Evolutionary conservation across 371 early-diverging fungal species (phyloP).

Genomic region (Apophysomyces variabilis): DNA sequence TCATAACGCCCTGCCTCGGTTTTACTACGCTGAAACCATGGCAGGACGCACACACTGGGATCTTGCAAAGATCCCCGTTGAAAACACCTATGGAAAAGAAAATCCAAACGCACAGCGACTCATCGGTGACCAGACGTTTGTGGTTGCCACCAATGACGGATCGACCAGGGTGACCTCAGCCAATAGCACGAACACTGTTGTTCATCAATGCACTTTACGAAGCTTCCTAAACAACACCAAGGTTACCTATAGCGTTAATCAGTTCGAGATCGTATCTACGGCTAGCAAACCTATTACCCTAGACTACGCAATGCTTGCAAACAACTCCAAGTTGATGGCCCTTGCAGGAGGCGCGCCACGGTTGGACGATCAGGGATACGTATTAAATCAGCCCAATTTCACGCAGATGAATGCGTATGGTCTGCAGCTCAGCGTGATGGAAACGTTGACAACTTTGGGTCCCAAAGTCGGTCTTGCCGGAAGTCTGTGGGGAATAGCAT

Average conservation of each 20-base stretch:
- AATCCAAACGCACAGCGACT: not conserved
- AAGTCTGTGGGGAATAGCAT: not conserved
- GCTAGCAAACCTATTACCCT: constrained; percentile 1
- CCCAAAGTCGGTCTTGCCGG: not conserved
- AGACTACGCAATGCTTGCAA: constrained; percentile 12
- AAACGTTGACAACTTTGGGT: not conserved
- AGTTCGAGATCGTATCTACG: not conserved
- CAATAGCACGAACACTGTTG: not conserved
- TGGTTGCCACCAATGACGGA: constrained; percentile 8
- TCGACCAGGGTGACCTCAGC: not conserved
- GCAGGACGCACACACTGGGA: constrained; percentile 17
- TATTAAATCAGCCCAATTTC: not conserved
- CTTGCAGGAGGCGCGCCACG: not conserved
- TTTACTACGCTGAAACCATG: constrained; percentile 23
- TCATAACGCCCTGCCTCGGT: constrained; percentile 1
- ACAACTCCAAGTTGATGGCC: constrained; percentile 14
- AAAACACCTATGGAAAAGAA: not conserved
- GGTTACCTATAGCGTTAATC: not conserved
- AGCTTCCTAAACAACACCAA: constrained; percentile 12
- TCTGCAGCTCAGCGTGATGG: constrained; percentile 13
- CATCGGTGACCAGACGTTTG: constrained; percentile 24
- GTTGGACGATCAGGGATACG: too few species aligned
- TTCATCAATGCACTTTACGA: constrained; percentile 17
- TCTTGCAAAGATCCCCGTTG: not conserved
- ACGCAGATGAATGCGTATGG: constrained; percentile 18